Evolutionary conservation across 495 filamentous ascomycete genomes (phyloP), one percentile per base, ranked within the genome.

Genomic region (Hypoxylon intermedium): DNA sequence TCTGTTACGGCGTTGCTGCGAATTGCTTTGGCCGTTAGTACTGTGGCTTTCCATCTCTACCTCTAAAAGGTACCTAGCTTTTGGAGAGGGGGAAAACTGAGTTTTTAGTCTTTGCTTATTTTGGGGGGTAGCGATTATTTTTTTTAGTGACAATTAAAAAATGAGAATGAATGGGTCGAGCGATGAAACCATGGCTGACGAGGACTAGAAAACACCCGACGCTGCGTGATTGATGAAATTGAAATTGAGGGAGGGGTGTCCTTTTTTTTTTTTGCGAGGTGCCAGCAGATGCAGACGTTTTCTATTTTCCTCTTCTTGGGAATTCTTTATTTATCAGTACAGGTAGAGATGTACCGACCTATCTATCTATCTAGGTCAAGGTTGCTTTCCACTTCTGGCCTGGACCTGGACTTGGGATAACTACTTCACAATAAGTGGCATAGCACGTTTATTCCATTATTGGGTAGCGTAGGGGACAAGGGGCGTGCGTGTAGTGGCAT

Each of bases 1-100:
- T 59, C 72, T 79, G 67, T 64, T 64, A 49, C 56, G 62, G 21
- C 80, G 78, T 60, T 79, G 76, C 18, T 82, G 74, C 41, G 76
- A 69, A 70, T 70, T 71, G 71, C 67, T 67, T 57, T 58, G 53
- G 52, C 58, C 47, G 58, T 63, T 55, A 58, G 45, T 55, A 57
- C 55, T 58, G 49, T 68, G 77, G 72, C 73, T 72, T 63, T 78
- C 75, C 76, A 79, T 79, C 36, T 60, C 65, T 75, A 65, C 63
- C 62, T 24, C 63, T 45, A 60, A 67, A 64, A 67, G 61, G 59
- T 67, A 49, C 43, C 50, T 34, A 42, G 43, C 28, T 9, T 15
- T 38, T 38, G 15, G 36, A 38, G 37, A 7, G 59, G 45, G 55
- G 28, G 46, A 30, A 61, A 53, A 67, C 59, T 60, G 60, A 52